These are phyloP conservation scores for Globisporangium barbulae DNA, from an alignment of 352 stramenopile genomes.

Conservation along the genomic window DNA sequence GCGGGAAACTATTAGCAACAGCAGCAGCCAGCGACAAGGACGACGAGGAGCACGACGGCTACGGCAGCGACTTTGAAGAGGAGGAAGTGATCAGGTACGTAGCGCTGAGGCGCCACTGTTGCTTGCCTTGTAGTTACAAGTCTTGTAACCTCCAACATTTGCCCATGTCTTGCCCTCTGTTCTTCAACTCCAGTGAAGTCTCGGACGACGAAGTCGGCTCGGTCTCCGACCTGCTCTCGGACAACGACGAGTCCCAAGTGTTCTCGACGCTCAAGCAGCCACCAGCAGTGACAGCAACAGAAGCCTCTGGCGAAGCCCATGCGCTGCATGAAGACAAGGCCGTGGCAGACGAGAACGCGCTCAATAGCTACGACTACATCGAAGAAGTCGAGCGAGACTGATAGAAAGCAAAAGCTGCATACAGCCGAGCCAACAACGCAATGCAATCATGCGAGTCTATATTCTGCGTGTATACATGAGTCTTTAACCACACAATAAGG, in stretches of 20 bases:
- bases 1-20: neutral
- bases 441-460: conserved; percentile 7
- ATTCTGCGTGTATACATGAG: neutral
- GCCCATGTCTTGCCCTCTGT: neutral
- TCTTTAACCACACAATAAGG: neutral
- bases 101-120: neutral
- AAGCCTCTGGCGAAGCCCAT: conserved; percentile 2
- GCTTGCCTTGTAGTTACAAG: too few species aligned
- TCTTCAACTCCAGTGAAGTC: conserved; percentile 2
- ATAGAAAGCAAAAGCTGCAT: conserved; percentile 8
- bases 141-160: neutral
- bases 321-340: conserved; percentile 29
- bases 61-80: conserved; percentile 84
- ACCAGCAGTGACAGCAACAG: neutral
- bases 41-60: conserved; percentile 45
- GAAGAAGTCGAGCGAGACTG: conserved; percentile 58
- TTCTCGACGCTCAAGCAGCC: conserved; percentile 11
- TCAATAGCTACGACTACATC: conserved; percentile 87
- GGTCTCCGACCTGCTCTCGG: conserved; percentile 41
- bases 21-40: conserved; percentile 19
- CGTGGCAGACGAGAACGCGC: conserved; percentile 56
- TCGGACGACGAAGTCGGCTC: conserved; percentile 28
- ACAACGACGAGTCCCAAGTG: conserved; percentile 31
- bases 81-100: conserved; percentile 71
- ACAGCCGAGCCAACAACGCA: neutral